Conservation (phyloP, 2,329 filamentous ascomycete genomes). For the Pseudogymnoascus sp. region DNA sequence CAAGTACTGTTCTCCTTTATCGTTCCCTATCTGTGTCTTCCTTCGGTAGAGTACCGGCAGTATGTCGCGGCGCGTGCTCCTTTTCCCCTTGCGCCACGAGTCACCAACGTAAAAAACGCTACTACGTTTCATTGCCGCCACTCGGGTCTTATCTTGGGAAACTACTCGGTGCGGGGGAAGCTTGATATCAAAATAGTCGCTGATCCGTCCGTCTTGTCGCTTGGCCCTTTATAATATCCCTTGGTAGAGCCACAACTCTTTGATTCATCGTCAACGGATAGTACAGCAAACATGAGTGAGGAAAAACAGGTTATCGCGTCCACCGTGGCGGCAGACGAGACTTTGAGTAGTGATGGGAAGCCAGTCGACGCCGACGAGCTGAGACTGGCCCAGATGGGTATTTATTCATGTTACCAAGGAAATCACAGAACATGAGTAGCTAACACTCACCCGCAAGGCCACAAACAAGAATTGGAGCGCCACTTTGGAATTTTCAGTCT, state of each 20-base stretch:
- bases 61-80: background rate
- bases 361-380: conserved; percentile 33
- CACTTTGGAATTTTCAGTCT: conserved; percentile 42
- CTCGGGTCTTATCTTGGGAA: background rate
- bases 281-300: background rate
- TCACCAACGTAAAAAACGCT: background rate
- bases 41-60: background rate
- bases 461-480: conserved; percentile 41
- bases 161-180: background rate
- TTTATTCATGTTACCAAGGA: conserved; percentile 8
- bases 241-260: background rate
- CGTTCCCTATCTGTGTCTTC: background rate
- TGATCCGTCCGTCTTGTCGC: background rate
- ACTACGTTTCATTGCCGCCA: background rate
- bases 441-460: conserved; percentile 28
- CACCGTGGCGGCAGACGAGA: background rate
- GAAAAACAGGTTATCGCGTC: background rate
- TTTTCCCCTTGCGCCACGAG: background rate
- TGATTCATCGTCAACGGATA: background rate
- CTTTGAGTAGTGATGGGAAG: background rate
- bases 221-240: background rate
- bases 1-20: background rate
- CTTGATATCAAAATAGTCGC: conserved; percentile 4
- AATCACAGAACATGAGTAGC: background rate
- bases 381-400: conserved; percentile 39